Evolutionary conservation across 495 filamentous ascomycete genomes (phyloP).

Genomic region (Annulohypoxylon bovei): DNA sequence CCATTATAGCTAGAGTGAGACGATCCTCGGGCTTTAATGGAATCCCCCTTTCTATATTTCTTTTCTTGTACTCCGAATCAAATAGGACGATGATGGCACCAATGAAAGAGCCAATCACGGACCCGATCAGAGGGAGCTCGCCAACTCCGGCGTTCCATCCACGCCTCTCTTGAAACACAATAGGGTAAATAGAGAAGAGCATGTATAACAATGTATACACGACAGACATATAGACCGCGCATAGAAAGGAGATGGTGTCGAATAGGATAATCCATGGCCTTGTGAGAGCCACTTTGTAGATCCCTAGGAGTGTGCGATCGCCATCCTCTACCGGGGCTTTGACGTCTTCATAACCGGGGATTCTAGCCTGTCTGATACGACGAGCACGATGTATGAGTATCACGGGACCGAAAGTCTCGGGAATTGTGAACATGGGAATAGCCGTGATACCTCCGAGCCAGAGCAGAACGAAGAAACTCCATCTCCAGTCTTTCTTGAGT

Average conservation of each 20-base stretch:
- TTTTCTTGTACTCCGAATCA: slow-evolving; percentile 41
- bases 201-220: slow-evolving; percentile 65
- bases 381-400: slow-evolving; percentile 71
- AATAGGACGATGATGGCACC: slow-evolving; percentile 55
- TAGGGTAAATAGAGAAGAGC: slow-evolving; percentile 62
- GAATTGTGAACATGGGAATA: slow-evolving; percentile 61
- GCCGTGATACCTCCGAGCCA: slow-evolving; percentile 53
- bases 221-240: slow-evolving; percentile 62
- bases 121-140: slow-evolving; percentile 60
- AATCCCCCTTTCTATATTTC: slow-evolving; percentile 41
- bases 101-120: slow-evolving; percentile 47
- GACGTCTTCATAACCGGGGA: slow-evolving; percentile 58
- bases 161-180: slow-evolving; percentile 62
- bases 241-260: slow-evolving; percentile 58
- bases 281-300: slow-evolving; percentile 62
- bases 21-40: slow-evolving; percentile 54
- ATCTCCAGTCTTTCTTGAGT: slow-evolving; percentile 57
- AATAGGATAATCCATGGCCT: slow-evolving; percentile 55
- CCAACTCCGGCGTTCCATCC: slow-evolving; percentile 66
- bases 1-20: slow-evolving; percentile 56
- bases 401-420: slow-evolving; percentile 74
- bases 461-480: slow-evolving; percentile 60
- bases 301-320: slow-evolving; percentile 51
- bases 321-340: slow-evolving; percentile 55
- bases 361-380: slow-evolving; percentile 50